These are phyloP conservation scores for Xylariaceae sp. DNA, from an alignment of 2,329 filamentous ascomycete species.

Conservation along the genomic window DNA sequence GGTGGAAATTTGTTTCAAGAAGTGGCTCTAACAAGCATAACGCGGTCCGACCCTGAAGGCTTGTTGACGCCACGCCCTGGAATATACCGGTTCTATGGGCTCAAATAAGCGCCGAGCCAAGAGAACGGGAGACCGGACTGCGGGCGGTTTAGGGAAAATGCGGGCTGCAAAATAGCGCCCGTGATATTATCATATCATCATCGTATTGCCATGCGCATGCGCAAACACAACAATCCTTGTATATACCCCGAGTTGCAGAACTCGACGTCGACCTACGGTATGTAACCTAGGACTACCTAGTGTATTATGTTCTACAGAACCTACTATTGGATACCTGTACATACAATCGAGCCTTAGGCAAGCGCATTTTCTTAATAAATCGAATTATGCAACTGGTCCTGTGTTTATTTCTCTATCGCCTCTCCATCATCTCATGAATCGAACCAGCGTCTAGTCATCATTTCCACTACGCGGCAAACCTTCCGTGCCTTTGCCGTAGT, in stretches of 20 bases:
- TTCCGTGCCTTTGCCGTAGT: slow-evolving; percentile 25
- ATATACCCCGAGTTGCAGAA: not conserved
- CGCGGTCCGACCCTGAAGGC: not conserved
- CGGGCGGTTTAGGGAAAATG: not conserved
- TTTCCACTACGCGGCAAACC: slow-evolving; percentile 27
- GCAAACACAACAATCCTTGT: not conserved
- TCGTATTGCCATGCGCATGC: no score
- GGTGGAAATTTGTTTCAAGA: no score
- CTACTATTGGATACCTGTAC: no score
- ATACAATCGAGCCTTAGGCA: no score
- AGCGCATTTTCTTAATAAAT: no score
- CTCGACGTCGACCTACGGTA: not conserved
- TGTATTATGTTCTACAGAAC: no score
- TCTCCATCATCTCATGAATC: no score
- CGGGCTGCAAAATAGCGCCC: not conserved
- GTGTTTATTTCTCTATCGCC: no score
- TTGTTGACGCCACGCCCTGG: not conserved
- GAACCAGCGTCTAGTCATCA: slow-evolving; percentile 14
- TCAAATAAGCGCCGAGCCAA: slow-evolving; percentile 4
- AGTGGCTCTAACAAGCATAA: not conserved
- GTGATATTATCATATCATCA: not conserved
- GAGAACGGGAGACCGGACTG: not conserved
- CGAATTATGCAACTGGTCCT: no score
- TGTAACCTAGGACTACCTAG: not conserved
- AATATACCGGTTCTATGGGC: not conserved